A percentile compares a stretch with the other conserved stretches of the same genome.
phyloP scores from a whole-genome alignment of 2,329 filamentous ascomycete genomes.

The Fusarium lyarnte region DNA sequence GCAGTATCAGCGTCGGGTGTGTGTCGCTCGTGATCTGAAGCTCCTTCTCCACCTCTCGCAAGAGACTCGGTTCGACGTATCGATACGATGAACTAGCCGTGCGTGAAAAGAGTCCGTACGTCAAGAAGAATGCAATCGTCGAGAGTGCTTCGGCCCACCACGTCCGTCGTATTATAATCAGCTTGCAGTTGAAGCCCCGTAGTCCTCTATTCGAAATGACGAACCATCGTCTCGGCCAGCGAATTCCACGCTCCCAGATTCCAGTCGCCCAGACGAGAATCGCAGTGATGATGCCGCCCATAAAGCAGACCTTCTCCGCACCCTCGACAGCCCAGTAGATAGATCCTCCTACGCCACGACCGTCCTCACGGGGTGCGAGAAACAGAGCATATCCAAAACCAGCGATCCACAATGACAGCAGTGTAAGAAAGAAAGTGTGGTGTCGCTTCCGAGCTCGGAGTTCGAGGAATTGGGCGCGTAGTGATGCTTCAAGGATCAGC shows the following conservation, averaged over 20 bases:
- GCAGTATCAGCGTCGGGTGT: conserved; percentile 55
- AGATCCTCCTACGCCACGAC: conserved; percentile 86
- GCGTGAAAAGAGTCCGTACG: conserved; percentile 76
- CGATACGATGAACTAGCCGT: conserved; percentile 77
- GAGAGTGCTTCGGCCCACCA: conserved; percentile 83
- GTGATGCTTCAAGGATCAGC: conserved; percentile 92
- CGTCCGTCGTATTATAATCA: conserved; percentile 85
- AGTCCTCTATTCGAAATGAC: conserved; percentile 88
- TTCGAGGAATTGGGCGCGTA: conserved; percentile 92
- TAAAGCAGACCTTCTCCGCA: conserved; percentile 88
- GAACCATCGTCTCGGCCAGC: conserved; percentile 94
- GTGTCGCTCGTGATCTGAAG: conserved; percentile 58
- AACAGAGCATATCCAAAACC: conserved; percentile 92
- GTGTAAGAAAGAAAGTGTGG: conserved; percentile 89
- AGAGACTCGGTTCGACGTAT: conserved; percentile 73
- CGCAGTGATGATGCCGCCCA: conserved; percentile 88
- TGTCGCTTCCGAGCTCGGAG: conserved; percentile 87
- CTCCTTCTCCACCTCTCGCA: conserved; percentile 69
- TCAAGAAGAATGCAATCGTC: conserved; percentile 79
- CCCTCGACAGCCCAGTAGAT: conserved; percentile 97
- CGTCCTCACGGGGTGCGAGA: conserved; percentile 95
- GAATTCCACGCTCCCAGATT: conserved; percentile 93
- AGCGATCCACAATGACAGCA: conserved; percentile 81
- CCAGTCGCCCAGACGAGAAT: conserved; percentile 93
- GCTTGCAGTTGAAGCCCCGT: conserved; percentile 93